Conservation (phyloP, 768 basidiomycete species). For the Amanita jacksonii region DNA sequence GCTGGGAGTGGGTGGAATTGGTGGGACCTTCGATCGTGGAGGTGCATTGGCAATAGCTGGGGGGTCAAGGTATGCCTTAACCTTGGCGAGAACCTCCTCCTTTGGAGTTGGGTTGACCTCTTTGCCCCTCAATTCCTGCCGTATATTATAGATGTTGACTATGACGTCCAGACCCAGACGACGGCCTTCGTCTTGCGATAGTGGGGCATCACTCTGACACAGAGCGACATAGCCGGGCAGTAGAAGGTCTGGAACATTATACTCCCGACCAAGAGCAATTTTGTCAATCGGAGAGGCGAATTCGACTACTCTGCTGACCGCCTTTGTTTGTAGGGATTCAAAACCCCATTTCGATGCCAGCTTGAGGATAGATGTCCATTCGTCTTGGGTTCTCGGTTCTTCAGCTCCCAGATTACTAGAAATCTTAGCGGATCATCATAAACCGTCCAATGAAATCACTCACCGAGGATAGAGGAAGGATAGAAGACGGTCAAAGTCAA, state of each 20-base stretch:
- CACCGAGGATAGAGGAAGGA: conserved; percentile 2
- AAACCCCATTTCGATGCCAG: conserved; percentile 7
- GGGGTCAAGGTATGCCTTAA: background rate
- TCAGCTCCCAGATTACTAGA: background rate
- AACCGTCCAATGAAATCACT: background rate
- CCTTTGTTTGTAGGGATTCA: background rate
- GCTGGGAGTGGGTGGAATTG: background rate
- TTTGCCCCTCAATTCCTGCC: conserved; percentile 5
- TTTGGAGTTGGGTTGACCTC: background rate
- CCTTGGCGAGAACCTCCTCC: background rate
- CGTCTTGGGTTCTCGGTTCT: background rate
- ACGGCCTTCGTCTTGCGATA: conserved; percentile 3
- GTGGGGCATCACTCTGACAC: conserved; percentile 1
- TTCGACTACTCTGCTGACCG: background rate
- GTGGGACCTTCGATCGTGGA: background rate
- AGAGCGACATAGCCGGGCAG: conserved; percentile 1
- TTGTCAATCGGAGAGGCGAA: conserved; percentile 5
- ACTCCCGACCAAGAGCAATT: background rate
- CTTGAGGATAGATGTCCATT: conserved; percentile 5
- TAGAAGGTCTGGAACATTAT: conserved; percentile 1
- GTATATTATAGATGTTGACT: conserved; percentile 7
- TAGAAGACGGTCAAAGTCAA: conserved; percentile 5
- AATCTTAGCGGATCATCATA: background rate
- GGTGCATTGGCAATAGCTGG: background rate
- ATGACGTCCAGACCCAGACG: conserved; percentile 3